Conservation (phyloP, 768 basidiomycete species). For the Hericium rajendrae region DNA sequence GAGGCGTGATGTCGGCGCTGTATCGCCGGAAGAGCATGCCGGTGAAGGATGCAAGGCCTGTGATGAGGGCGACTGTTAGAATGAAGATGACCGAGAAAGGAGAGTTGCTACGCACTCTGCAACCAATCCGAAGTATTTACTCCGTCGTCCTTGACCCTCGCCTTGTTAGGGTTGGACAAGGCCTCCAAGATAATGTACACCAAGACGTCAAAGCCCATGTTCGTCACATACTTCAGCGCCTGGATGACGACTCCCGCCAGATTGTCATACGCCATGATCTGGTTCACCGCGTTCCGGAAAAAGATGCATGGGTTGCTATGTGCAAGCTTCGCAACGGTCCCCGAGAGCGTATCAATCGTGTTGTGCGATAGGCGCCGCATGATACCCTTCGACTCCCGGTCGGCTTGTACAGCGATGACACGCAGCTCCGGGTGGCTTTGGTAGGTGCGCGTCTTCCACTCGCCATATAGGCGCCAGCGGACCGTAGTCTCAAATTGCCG, state of each 20-base stretch:
- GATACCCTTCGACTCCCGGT: constrained; percentile 82
- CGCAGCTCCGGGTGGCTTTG: constrained; percentile 69
- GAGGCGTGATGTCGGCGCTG: constrained; percentile 69
- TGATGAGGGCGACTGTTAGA: constrained; percentile 13
- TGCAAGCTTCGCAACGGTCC: constrained; percentile 84
- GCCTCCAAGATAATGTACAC: constrained; percentile 83
- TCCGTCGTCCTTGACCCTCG: constrained; percentile 83
- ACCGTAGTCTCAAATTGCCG: constrained; percentile 65
- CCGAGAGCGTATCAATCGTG: constrained; percentile 75
- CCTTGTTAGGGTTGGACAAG: constrained; percentile 72
- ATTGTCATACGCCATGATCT: constrained; percentile 96
- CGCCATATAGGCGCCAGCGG: constrained; percentile 90
- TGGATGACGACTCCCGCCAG: constrained; percentile 84
- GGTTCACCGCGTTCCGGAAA: constrained; percentile 81
- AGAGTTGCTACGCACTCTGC: constrained; percentile 52
- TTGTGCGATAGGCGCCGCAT: constrained; percentile 79
- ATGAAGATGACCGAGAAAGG: not conserved
- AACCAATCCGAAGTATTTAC: constrained; percentile 88
- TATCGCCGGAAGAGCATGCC: constrained; percentile 88
- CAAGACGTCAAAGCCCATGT: constrained; percentile 90
- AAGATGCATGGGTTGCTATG: constrained; percentile 92
- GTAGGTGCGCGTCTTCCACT: constrained; percentile 78
- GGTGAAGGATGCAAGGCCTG: constrained; percentile 88
- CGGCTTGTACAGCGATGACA: constrained; percentile 73
- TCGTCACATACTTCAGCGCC: constrained; percentile 78